phyloP scores from a whole-genome alignment of 1,139 yeast genomes.

The Magnusiomyces sp. region DNA sequence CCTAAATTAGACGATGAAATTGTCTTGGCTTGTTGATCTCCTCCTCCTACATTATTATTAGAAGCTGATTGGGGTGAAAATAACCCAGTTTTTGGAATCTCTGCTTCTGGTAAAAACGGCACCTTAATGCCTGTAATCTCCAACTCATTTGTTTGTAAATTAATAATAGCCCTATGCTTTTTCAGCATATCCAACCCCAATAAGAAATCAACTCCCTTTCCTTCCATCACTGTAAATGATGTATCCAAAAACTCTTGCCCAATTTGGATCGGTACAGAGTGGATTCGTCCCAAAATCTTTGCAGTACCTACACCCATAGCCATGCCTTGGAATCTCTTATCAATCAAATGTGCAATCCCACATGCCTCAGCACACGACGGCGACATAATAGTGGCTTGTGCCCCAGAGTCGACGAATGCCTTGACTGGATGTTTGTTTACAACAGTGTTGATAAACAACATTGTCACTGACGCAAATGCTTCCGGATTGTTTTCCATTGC shows the following conservation, averaged over 20 bases:
- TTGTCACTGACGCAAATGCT: constrained; percentile 68
- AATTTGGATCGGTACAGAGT: constrained; percentile 77
- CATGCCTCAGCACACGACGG: constrained; percentile 68
- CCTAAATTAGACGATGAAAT: too few relatives aligned
- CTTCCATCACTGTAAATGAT: constrained; percentile 72
- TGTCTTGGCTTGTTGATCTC: too few relatives aligned
- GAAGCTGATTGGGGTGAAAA: constrained; percentile 17
- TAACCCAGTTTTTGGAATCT: constrained; percentile 41
- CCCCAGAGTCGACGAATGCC: constrained; percentile 96
- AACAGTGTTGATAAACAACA: constrained; percentile 72
- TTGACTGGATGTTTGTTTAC: constrained; percentile 75
- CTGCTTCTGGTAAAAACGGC: constrained; percentile 63
- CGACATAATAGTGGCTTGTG: constrained; percentile 79
- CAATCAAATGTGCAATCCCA: constrained; percentile 67
- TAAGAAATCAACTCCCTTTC: constrained; percentile 38
- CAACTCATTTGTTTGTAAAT: constrained; percentile 58
- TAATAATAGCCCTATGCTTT: constrained; percentile 78
- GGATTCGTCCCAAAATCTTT: constrained; percentile 73
- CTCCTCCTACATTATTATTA: background rate
- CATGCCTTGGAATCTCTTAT: constrained; percentile 67
- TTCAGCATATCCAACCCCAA: constrained; percentile 75
- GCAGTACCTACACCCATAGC: constrained; percentile 90
- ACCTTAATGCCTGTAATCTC: constrained; percentile 66
- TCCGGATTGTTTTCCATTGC: constrained; percentile 91
- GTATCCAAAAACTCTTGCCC: constrained; percentile 66